phyloP scores from a whole-genome alignment of 352 stramenopile species.

The Saprolegnia parasitica region DNA sequence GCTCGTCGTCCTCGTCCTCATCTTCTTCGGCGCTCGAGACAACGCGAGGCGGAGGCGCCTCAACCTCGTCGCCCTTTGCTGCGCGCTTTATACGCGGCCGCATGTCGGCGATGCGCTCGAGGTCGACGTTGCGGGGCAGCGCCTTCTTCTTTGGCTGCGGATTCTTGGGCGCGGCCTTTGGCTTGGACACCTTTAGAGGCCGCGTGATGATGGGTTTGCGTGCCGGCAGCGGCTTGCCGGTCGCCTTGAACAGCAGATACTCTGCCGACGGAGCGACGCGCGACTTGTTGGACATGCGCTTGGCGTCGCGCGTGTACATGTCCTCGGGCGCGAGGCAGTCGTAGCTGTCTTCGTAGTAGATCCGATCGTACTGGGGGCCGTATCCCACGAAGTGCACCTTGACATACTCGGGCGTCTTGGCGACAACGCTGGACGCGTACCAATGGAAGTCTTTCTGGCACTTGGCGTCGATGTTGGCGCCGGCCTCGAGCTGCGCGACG shows the following conservation, averaged over 20 bases:
- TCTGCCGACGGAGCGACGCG: not conserved
- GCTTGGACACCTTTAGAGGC: not conserved
- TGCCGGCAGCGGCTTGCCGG: not conserved
- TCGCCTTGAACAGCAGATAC: not conserved
- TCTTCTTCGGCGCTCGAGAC: not conserved
- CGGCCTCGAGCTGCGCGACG: not conserved
- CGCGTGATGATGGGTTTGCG: not conserved
- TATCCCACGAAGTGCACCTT: conserved; percentile 23
- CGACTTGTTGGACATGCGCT: not conserved
- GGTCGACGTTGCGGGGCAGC: not conserved
- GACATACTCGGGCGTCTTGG: not conserved
- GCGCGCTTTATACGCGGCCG: too few relatives aligned
- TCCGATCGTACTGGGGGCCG: conserved; percentile 4
- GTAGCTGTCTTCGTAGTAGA: conserved; percentile 7
- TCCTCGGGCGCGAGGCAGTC: conserved; percentile 23
- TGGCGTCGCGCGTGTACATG: conserved; percentile 3
- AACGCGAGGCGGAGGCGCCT: not conserved
- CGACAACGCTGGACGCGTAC: conserved; percentile 19
- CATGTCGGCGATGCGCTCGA: not conserved
- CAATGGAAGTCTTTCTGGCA: conserved; percentile 20
- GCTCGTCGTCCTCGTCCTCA: not conserved
- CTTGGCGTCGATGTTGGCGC: conserved; percentile 25
- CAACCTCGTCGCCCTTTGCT: not conserved
- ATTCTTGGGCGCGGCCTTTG: too few relatives aligned
- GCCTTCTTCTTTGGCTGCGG: not conserved